These are phyloP conservation scores for Cunninghamia lanceolata DNA, from an alignment of 75 land plant species.

Conservation along the genomic window DNA sequence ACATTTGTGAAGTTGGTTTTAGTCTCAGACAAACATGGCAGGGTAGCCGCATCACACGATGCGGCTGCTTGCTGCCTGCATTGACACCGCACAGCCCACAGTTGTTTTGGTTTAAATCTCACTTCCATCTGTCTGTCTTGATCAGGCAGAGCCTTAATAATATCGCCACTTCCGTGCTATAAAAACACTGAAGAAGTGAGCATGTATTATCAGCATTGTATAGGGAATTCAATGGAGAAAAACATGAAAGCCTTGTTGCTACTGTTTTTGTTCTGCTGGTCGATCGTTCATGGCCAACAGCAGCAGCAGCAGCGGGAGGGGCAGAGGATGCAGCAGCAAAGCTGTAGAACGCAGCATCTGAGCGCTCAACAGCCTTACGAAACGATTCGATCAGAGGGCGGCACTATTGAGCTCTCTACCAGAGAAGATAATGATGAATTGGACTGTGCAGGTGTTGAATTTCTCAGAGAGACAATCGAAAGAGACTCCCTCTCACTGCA, in stretches of 20 bases:
- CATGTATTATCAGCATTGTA: not conserved
- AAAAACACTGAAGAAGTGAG: not conserved
- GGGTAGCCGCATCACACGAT: not conserved
- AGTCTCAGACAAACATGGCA: not conserved
- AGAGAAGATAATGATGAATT: constrained; percentile 23
- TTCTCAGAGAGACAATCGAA: constrained; percentile 19
- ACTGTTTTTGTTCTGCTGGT: not conserved
- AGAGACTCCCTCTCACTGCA: constrained; percentile 23
- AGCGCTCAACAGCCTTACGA: constrained; percentile 21
- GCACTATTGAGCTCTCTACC: constrained; percentile 34
- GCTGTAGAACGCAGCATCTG: constrained; percentile 11
- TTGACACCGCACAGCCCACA: not conserved
- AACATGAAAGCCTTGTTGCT: not conserved
- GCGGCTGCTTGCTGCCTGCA: not conserved
- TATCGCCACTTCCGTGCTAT: not conserved
- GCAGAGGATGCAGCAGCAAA: not conserved
- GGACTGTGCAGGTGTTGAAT: constrained; percentile 38
- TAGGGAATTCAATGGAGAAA: not conserved
- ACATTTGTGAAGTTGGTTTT: no score
- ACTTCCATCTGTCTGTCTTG: not conserved
- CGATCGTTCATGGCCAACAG: constrained; percentile 4
- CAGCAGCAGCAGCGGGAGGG: not conserved
- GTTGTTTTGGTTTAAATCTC: not conserved
- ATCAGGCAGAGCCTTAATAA: not conserved
- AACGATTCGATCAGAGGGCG: constrained; percentile 6